Percentiles rank a stretch among this genome's conserved stretches.
phyloP scores from a whole-genome alignment of 768 basidiomycete genomes.

The Russula sp. region DNA sequence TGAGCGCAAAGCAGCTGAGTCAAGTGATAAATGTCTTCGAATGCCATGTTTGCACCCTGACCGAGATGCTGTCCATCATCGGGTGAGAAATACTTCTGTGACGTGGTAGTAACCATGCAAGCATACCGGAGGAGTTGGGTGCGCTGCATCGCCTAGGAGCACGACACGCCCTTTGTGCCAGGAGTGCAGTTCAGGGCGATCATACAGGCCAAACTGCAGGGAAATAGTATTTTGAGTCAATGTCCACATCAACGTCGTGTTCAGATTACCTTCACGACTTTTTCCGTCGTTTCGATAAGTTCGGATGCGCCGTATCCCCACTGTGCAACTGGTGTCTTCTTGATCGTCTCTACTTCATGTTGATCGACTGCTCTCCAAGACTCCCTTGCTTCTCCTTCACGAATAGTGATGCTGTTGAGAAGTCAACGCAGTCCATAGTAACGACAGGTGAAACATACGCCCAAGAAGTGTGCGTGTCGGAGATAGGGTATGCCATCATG shows the following conservation, averaged over 20 bases:
- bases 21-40: constrained; percentile 38
- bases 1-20: constrained; percentile 32
- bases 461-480: constrained; percentile 32
- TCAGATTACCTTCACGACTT: constrained; percentile 29
- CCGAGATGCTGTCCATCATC: constrained; percentile 36
- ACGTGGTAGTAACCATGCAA: not conserved
- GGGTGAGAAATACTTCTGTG: not conserved
- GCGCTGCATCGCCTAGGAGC: constrained; percentile 42
- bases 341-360: constrained; percentile 26
- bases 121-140: constrained; percentile 42
- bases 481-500: constrained; percentile 34
- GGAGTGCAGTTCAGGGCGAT: constrained; percentile 36
- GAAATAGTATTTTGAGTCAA: not conserved
- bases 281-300: constrained; percentile 26
- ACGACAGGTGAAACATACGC: constrained; percentile 30
- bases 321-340: constrained; percentile 23
- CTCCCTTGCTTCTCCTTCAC: constrained; percentile 37
- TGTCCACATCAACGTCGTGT: not conserved
- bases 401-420: constrained; percentile 31
- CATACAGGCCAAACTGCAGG: constrained; percentile 38
- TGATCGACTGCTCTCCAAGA: constrained; percentile 38
- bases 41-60: constrained; percentile 43
- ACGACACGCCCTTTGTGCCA: constrained; percentile 41
- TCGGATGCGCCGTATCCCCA: constrained; percentile 29
- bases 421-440: not conserved